Evolutionary conservation across 148 eudicot genomes (phyloP).

Genomic region (Dysphania ambrosioides): DNA sequence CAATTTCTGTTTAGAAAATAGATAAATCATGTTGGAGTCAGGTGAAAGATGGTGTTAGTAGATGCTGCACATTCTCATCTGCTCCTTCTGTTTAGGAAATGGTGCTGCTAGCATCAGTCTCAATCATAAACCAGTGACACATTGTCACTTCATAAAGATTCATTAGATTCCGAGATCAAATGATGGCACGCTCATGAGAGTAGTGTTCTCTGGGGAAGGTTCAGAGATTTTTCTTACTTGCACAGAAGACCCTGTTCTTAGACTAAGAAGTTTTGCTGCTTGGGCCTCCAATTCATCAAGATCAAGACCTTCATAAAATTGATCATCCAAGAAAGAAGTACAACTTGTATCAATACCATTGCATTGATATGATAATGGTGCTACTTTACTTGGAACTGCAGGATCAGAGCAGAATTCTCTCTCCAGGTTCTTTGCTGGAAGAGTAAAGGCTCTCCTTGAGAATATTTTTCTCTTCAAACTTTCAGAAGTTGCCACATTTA

Average conservation of each 20-base stretch:
- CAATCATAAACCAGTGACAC: background rate
- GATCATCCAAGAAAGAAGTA: conserved; percentile 55
- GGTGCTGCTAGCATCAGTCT: background rate
- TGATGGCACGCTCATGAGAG: conserved; percentile 43
- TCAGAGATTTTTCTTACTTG: conserved; percentile 29
- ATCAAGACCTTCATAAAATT: conserved; percentile 70
- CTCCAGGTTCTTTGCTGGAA: conserved; percentile 58
- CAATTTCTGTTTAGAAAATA: too few relatives aligned
- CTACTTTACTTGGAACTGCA: conserved; percentile 31
- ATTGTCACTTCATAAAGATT: background rate
- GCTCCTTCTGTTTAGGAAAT: background rate
- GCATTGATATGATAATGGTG: conserved; percentile 11
- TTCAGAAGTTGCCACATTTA: conserved; percentile 17
- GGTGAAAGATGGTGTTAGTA: background rate
- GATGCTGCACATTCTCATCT: background rate
- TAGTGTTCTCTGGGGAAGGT: conserved; percentile 23
- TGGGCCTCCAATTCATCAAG: conserved; percentile 83
- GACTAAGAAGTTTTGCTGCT: conserved; percentile 54
- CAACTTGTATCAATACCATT: conserved; percentile 30
- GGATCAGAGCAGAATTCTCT: conserved; percentile 39
- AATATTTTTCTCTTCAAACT: conserved; percentile 51
- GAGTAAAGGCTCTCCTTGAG: conserved; percentile 26
- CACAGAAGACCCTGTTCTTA: conserved; percentile 35
- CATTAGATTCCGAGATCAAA: conserved; percentile 81
- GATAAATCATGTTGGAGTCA: background rate